Conservation (phyloP, 2,329 filamentous ascomycete genomes). For the Rosellinia necatrix region DNA sequence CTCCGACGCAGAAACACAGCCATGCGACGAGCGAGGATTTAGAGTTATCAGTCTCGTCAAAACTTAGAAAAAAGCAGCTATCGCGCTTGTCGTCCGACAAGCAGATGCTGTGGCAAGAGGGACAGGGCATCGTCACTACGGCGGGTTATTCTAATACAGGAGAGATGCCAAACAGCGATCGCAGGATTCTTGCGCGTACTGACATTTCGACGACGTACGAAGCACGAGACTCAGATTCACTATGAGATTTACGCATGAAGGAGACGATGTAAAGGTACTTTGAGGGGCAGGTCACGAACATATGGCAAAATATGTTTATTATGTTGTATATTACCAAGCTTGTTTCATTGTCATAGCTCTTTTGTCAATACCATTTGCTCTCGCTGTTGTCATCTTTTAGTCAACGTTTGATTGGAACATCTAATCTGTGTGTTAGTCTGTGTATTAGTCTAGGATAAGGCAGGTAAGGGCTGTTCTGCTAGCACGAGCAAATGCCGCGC, state of each 20-base stretch:
- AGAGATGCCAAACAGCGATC: not conserved
- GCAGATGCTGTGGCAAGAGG: not conserved
- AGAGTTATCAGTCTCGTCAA: not conserved
- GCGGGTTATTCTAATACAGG: not conserved
- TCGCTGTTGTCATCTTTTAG: too few relatives aligned
- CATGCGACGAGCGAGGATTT: not conserved
- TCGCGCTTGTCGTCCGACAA: not conserved
- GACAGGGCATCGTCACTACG: not conserved
- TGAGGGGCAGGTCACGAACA: not conserved
- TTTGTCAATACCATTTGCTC: too few relatives aligned
- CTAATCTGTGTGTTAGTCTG: too few relatives aligned
- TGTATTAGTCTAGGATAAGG: too few relatives aligned
- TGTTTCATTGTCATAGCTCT: too few relatives aligned
- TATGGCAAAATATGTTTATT: not conserved
- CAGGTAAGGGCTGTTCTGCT: too few relatives aligned
- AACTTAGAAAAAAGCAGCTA: not conserved
- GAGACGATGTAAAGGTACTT: not conserved
- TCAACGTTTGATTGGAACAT: too few relatives aligned
- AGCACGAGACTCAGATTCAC: not conserved
- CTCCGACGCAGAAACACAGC: not conserved
- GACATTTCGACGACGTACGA: constrained; percentile 1
- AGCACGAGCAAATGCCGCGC: too few relatives aligned
- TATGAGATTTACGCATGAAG: too few relatives aligned
- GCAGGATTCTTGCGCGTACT: not conserved
- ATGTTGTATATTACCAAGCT: too few relatives aligned